A percentile compares a stretch with the other conserved stretches of the same genome.
Conservation (phyloP, 1,284 basidiomycete genomes). For the Ceratobasidium sp. region DNA sequence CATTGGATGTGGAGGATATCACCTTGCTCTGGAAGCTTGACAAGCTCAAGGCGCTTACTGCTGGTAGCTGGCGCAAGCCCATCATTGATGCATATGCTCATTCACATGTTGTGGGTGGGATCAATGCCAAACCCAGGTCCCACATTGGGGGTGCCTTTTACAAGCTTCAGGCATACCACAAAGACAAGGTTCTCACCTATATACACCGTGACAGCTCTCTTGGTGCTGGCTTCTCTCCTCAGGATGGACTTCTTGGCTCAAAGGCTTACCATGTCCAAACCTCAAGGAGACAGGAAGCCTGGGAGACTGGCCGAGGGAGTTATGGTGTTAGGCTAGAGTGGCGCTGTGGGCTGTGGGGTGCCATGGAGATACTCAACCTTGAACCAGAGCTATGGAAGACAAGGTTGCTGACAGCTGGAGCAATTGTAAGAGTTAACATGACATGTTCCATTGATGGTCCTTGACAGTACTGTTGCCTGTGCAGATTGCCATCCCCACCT, state of each 20-base stretch:
- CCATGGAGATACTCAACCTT: not conserved
- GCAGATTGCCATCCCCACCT: not conserved
- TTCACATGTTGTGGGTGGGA: slow-evolving; percentile 7
- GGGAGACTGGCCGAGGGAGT: not conserved
- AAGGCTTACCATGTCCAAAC: not conserved
- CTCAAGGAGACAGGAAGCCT: not conserved
- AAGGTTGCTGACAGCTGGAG: not conserved
- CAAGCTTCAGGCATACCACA: not conserved
- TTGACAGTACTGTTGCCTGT: too few relatives aligned
- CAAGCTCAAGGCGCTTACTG: too few relatives aligned
- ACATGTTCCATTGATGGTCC: not conserved
- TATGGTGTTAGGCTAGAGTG: not conserved
- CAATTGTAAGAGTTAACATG: slow-evolving; percentile 4
- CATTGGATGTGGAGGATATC: not conserved
- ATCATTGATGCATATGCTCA: slow-evolving; percentile 2
- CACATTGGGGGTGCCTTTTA: not conserved
- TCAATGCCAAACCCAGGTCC: not conserved
- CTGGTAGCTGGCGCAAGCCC: not conserved
- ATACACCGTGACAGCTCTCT: not conserved
- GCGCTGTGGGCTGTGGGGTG: slow-evolving; percentile 5
- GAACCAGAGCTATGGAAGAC: not conserved
- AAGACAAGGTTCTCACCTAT: slow-evolving; percentile 16
- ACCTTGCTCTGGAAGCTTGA: slow-evolving; percentile 16
- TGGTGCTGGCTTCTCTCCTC: slow-evolving; percentile 1
- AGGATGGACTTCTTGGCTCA: not conserved